Evolutionary conservation across 495 filamentous ascomycete genomes (phyloP).

Genomic region (Penicillium crystallinum): DNA sequence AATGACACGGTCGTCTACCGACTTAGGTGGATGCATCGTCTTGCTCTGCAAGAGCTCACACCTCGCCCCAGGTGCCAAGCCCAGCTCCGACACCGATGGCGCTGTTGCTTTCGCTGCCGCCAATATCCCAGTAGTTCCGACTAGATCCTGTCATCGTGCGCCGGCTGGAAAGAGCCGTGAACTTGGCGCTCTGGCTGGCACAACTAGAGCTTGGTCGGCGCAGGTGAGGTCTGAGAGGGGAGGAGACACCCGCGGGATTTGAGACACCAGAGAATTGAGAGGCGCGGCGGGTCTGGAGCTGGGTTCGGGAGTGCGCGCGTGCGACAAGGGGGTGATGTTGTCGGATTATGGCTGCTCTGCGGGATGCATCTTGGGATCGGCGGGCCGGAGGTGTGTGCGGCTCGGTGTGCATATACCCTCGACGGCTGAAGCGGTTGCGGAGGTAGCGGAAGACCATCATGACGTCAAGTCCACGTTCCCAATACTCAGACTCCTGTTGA

Average conservation of each 20-base stretch:
- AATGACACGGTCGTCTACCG: not conserved
- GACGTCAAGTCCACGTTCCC: constrained; percentile 82
- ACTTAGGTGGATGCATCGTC: not conserved
- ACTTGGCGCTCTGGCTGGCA: constrained; percentile 72
- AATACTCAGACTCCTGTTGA: constrained; percentile 62
- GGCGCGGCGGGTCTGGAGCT: constrained; percentile 49
- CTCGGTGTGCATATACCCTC: constrained; percentile 32
- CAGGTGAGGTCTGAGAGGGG: constrained; percentile 35
- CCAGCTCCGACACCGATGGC: constrained; percentile 56
- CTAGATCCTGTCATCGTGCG: constrained; percentile 53
- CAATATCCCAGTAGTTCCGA: constrained; percentile 84
- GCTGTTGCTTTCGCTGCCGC: constrained; percentile 69
- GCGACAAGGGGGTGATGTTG: constrained; percentile 81
- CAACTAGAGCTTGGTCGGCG: constrained; percentile 62
- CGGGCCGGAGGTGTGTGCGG: constrained; percentile 29
- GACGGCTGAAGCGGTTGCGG: constrained; percentile 61
- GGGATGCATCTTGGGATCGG: constrained; percentile 58
- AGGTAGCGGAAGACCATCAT: constrained; percentile 86
- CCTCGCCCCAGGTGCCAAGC: constrained; percentile 72
- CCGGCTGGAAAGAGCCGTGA: constrained; percentile 52
- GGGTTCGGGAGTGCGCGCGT: constrained; percentile 42
- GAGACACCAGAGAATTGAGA: constrained; percentile 41
- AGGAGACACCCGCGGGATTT: constrained; percentile 42
- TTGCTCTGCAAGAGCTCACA: constrained; percentile 29
- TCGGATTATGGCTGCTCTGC: constrained; percentile 74